These are phyloP conservation scores for Saccharomyces paradoxus DNA, from an alignment of 805 yeast species.

Conservation along the genomic window DNA sequence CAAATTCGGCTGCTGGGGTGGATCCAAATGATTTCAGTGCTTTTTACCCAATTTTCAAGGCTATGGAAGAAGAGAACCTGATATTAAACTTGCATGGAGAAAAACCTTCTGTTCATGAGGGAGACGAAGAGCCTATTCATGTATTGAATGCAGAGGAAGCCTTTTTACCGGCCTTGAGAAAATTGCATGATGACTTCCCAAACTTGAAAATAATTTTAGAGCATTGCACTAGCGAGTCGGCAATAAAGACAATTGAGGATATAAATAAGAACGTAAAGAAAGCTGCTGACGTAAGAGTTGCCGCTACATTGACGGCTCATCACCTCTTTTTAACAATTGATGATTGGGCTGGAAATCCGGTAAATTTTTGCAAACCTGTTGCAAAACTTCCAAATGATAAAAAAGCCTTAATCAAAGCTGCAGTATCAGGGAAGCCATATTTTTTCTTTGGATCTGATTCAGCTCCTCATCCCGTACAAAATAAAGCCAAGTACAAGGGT, in stretches of 20 bases:
- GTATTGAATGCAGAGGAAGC: constrained; percentile 90
- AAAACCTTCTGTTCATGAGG: constrained; percentile 57
- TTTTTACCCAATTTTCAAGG: constrained; percentile 84
- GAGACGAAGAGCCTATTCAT: constrained; percentile 58
- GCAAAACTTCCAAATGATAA: constrained; percentile 87
- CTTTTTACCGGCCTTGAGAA: constrained; percentile 79
- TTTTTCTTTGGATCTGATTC: constrained; percentile 97
- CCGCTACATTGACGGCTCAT: constrained; percentile 94
- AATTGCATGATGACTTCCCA: constrained; percentile 78
- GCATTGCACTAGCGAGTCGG: constrained; percentile 90
- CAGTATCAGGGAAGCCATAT: constrained; percentile 82
- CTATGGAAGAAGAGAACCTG: constrained; percentile 70
- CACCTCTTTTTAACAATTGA: constrained; percentile 84
- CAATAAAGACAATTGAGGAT: constrained; percentile 64
- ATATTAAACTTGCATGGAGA: constrained; percentile 93
- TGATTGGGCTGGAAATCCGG: constrained; percentile 93
- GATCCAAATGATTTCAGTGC: constrained; percentile 84
- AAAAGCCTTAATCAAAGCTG: constrained; percentile 75
- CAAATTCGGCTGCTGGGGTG: constrained; percentile 87
- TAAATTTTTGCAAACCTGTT: constrained; percentile 94
- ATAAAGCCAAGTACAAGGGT: constrained; percentile 66
- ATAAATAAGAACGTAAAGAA: constrained; percentile 43
- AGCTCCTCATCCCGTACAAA: constrained; percentile 88
- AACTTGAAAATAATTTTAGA: constrained; percentile 78
- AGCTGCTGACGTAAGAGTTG: constrained; percentile 47